Conservation (phyloP, 371 early-diverging fungal genomes). For the Lichtheimia ramosa region DNA sequence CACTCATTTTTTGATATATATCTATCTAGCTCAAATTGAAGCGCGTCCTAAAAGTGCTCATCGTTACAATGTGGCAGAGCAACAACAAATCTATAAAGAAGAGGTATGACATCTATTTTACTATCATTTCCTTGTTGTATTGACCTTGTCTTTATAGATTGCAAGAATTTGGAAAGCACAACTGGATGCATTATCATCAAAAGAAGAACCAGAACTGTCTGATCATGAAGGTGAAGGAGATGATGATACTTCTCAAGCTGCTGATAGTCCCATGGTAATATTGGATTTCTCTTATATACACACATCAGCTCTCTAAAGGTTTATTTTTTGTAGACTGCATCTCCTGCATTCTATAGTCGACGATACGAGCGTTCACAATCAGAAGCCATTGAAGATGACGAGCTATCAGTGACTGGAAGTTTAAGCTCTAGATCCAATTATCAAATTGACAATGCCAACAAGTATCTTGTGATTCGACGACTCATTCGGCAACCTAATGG, state of each 20-base stretch:
- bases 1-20: too few species aligned
- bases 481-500: conserved; percentile 60
- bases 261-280: conserved; percentile 39
- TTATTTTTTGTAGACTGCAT: conserved; percentile 7
- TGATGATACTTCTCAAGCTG: conserved; percentile 35
- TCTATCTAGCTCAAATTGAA: conserved; percentile 67
- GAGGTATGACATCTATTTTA: too few species aligned
- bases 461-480: conserved; percentile 64
- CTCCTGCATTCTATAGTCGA: conserved; percentile 31
- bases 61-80: conserved; percentile 91
- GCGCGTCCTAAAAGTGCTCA: conserved; percentile 83
- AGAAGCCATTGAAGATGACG: conserved; percentile 53
- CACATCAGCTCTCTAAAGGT: background rate
- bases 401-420: conserved; percentile 58
- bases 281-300: background rate
- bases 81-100: conserved; percentile 90
- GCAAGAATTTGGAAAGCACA: conserved; percentile 96
- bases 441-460: conserved; percentile 56
- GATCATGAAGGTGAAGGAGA: conserved; percentile 53
- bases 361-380: conserved; percentile 39
- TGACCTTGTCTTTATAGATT: conserved; percentile 45
- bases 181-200: conserved; percentile 62
- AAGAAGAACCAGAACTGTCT: conserved; percentile 45
- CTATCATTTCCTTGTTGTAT: background rate
- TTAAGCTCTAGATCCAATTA: conserved; percentile 54